Base-by-base conservation (phyloP, 495 filamentous ascomycete genomes). In the Opeltia flavorubescens region DNA sequence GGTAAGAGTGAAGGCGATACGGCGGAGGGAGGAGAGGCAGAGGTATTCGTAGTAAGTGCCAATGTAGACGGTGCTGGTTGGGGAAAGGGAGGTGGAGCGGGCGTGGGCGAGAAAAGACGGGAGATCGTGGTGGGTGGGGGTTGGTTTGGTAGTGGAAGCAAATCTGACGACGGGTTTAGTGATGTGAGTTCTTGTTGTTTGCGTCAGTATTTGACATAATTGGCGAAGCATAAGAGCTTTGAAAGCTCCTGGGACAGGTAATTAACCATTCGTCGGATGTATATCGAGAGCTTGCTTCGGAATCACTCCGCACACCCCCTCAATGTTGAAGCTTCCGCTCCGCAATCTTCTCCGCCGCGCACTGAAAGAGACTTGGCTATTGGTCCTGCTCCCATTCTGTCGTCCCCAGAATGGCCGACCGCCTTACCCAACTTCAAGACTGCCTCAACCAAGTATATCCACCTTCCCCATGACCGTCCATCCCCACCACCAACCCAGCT, bases 401-500 rank as follows among this genome's bases (percentile, higher is more conserved):
- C n/a, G n/a, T n/a, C 15, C 30, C 9, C 9, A n/a, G 30, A 9
- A 95, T 95, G 89, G 83, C 83, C 0, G 91, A 98, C 63, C 75
- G 81, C 35, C 75, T 98, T 31, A 95, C 91, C 3, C 89, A 95
- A 60, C 74, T 98, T 33, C 91, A 98, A 69, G 88, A 94, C 61
- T 84, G 86, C 60, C 81, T 94, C 47, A 89, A 96, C 60, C 80
- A 94, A 69, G 86, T 89, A 67, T 35, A 50, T 43, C 33, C 28
- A 36, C 34, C 31, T 12, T 29, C 13, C 13, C 25, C 41, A 47
- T 31, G 26, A 30, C 34, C 18, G 21, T n/a, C 36, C 12, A 25
- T 6, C n/a, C 36, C 2, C 31, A 17, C 8, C 8, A 40, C 13
- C 9, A 47, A 44, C 49, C 47, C 50, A 29, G 25, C 35, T 6